Conservation (phyloP, 495 filamentous ascomycete genomes). For the Penicillium atrosanguineum region DNA sequence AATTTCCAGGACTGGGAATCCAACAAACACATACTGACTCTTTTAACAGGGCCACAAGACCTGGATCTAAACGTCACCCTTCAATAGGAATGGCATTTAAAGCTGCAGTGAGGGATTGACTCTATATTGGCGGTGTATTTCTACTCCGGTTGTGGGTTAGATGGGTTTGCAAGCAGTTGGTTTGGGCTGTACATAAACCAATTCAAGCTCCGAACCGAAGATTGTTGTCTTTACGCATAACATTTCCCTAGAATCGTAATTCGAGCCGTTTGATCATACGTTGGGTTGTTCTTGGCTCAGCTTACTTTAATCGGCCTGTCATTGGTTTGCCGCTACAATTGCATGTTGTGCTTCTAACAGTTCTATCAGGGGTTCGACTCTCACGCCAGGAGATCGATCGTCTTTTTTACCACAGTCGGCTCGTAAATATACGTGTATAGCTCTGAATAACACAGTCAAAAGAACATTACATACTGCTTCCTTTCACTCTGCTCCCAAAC, state of each 20-base stretch:
- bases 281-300: not conserved
- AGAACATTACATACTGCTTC: not conserved
- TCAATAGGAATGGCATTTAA: conserved; percentile 7
- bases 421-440: no score
- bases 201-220: conserved; percentile 37
- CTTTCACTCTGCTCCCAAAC: not conserved
- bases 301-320: conserved; percentile 1
- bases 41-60: conserved; percentile 75
- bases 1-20: not conserved
- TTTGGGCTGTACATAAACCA: conserved; percentile 49
- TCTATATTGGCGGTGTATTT: conserved; percentile 40
- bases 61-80: conserved; percentile 54
- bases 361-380: not conserved
- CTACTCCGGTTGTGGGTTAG: conserved; percentile 35
- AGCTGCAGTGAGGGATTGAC: conserved; percentile 14
- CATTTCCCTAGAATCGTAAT: not conserved
- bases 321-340: not conserved
- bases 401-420: no score
- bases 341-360: not conserved
- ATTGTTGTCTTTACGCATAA: conserved; percentile 17
- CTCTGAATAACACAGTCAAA: no score
- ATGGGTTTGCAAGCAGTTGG: conserved; percentile 29
- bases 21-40: conserved; percentile 25
- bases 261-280: not conserved
- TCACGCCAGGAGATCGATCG: not conserved